Percentiles rank a stretch among this genome's conserved stretches.
These are phyloP conservation scores for Xylaria venustula DNA, from an alignment of 495 filamentous ascomycete genomes.

Conservation along the genomic window DNA sequence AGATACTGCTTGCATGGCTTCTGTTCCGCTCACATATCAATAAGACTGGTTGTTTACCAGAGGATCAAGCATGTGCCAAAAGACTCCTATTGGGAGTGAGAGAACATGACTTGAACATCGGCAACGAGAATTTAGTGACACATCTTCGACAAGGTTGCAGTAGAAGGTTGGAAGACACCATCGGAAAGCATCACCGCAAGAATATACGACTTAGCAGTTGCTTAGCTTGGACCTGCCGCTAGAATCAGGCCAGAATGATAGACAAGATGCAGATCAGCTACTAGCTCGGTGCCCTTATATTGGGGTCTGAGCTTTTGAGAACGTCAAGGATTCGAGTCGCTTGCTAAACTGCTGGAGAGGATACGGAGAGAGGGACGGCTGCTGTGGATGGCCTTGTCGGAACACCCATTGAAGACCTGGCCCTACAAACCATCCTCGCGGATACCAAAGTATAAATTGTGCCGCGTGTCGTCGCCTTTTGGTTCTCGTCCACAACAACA, in stretches of 20 bases:
- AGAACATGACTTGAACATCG: neutral
- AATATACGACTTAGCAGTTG: neutral
- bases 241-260: neutral
- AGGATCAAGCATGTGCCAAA: neutral
- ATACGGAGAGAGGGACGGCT: neutral
- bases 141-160: neutral
- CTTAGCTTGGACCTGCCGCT: neutral
- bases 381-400: neutral
- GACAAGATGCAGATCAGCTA: neutral
- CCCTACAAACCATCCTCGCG: neutral
- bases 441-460: neutral
- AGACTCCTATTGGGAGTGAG: neutral
- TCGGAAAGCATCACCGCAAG: neutral
- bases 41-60: neutral
- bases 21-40: neutral
- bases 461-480: neutral
- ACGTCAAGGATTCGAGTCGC: neutral
- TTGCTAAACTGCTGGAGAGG: neutral
- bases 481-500: neutral
- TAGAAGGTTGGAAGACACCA: neutral
- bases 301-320: neutral
- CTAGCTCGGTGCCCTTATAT: neutral
- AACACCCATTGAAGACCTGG: neutral
- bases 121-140: neutral
- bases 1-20: conserved; percentile 1